Conservation (phyloP, 345 rosid species). For the Aurinia saxatilis region DNA sequence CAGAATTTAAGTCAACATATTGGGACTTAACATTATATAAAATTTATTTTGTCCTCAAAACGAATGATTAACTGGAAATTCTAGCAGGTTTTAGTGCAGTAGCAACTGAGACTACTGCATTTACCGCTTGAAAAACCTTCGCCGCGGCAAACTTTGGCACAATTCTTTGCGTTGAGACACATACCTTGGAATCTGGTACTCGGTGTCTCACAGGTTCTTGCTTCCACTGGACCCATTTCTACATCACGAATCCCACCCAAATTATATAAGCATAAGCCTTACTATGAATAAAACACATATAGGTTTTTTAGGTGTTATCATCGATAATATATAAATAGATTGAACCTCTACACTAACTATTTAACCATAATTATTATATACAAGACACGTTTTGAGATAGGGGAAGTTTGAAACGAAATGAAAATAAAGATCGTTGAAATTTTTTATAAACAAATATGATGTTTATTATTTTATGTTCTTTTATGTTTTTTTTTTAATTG, state of each 20-base stretch:
- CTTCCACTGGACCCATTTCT: conserved; percentile 20
- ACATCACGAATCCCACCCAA: background rate
- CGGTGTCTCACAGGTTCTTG: conserved; percentile 9
- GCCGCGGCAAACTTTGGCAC: conserved; percentile 1
- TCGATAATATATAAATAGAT: too few relatives aligned
- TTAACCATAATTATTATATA: too few relatives aligned
- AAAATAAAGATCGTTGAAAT: too few relatives aligned
- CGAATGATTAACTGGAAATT: background rate
- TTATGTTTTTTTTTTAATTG: too few relatives aligned
- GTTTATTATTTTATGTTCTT: too few relatives aligned
- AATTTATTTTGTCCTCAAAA: background rate
- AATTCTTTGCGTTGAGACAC: conserved; percentile 17
- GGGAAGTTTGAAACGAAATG: too few relatives aligned
- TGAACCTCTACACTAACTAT: too few relatives aligned
- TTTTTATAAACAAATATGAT: too few relatives aligned
- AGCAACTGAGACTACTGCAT: conserved; percentile 17
- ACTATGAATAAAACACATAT: background rate
- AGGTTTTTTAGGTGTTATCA: too few relatives aligned
- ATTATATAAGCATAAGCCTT: background rate
- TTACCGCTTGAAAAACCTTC: conserved; percentile 20
- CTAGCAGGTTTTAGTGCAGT: conserved; percentile 20
- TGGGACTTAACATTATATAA: too few relatives aligned
- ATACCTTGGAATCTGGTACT: conserved; percentile 10
- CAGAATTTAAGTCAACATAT: too few relatives aligned
- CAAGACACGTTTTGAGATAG: too few relatives aligned